Percentiles rank a stretch among this genome's conserved stretches.
Conservation (phyloP, 768 basidiomycete species). For the Tulasnella sp. region DNA sequence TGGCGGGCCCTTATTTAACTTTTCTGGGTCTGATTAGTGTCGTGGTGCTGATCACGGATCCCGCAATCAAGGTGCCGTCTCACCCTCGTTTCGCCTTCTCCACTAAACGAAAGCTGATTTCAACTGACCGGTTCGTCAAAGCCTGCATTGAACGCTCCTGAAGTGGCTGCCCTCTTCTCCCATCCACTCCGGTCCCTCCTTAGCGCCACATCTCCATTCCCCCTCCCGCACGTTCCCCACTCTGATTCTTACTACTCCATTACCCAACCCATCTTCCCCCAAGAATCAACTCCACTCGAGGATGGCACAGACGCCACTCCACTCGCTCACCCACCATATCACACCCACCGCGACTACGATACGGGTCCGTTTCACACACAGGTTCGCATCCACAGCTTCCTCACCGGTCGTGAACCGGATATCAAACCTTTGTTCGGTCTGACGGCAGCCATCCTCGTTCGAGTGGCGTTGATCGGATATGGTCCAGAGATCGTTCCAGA, state of each 20-base stretch:
- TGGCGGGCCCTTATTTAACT: neutral
- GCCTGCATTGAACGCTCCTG: constrained; percentile 70
- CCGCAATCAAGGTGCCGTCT: constrained; percentile 63
- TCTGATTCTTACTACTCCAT: constrained; percentile 21
- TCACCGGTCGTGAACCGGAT: constrained; percentile 75
- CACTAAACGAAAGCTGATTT: neutral
- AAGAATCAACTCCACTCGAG: constrained; percentile 17
- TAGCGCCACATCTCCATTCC: constrained; percentile 31
- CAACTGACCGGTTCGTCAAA: constrained; percentile 24
- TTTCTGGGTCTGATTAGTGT: constrained; percentile 39
- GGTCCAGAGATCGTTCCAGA: neutral
- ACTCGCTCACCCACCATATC: constrained; percentile 38
- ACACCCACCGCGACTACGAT: constrained; percentile 48
- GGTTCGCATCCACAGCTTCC: constrained; percentile 62
- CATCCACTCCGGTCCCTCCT: constrained; percentile 73
- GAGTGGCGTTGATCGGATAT: constrained; percentile 41
- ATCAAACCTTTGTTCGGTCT: constrained; percentile 84
- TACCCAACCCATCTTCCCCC: constrained; percentile 27
- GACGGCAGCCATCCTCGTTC: constrained; percentile 55
- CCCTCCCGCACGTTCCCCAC: constrained; percentile 33
- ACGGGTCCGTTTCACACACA: constrained; percentile 36
- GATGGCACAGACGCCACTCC: constrained; percentile 31
- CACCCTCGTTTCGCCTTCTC: too few species aligned
- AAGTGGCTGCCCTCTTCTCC: constrained; percentile 75
- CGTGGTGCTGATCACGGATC: constrained; percentile 75